Evolutionary conservation across 805 yeast species (phyloP), one percentile per base, ranked within the genome.

Genomic region (Zygotorulaspora danielsina): DNA sequence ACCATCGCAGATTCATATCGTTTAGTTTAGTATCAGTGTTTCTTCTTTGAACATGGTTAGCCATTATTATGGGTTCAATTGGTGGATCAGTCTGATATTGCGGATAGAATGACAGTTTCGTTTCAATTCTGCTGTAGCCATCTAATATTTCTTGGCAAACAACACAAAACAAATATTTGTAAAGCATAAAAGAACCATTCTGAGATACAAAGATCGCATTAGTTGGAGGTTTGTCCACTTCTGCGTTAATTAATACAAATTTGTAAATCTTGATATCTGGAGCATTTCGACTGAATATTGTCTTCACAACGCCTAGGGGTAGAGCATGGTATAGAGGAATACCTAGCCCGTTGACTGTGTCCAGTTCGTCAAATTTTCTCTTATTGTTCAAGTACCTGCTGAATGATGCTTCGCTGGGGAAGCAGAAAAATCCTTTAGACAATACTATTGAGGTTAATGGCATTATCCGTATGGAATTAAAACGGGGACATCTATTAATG

Each of bases 1-100:
- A 49, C 72, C 72, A 67, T 44, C 69, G 55, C 15, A 66, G 40
- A 36, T 61, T 61, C n/a, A 67, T 46, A 2, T 47, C 57, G 34
- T 51, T 54, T 17, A 54, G 42, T 6, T 37, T 33, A 3, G 66
- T 55, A 44, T 67, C 72, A 1, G 64, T 55, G 38, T 58, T 58
- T 12, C 63, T 55, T 11, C 61, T 52, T 18, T 50, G 50, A 6
- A 58, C 49, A 30, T 55, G 54, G 18, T 59, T 56, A n/a, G 56
- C 49, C 63, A 67, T 55, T 5, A 44, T 41, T n/a, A 60, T 42
- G 5, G 52, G 44, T 30, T 55, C 59, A 25, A 45, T 44, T 18
- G 41, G 46, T 2, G 46, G 38, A 18, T 53, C 53, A 13, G 43
- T 28, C 1, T 35, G 6, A 17, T 42, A 12, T 0, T 52, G 55